Percentiles rank a stretch among this genome's conserved stretches.
phyloP scores from a whole-genome alignment of 163 green algal genomes.

The Prototheca wickerhamii region DNA sequence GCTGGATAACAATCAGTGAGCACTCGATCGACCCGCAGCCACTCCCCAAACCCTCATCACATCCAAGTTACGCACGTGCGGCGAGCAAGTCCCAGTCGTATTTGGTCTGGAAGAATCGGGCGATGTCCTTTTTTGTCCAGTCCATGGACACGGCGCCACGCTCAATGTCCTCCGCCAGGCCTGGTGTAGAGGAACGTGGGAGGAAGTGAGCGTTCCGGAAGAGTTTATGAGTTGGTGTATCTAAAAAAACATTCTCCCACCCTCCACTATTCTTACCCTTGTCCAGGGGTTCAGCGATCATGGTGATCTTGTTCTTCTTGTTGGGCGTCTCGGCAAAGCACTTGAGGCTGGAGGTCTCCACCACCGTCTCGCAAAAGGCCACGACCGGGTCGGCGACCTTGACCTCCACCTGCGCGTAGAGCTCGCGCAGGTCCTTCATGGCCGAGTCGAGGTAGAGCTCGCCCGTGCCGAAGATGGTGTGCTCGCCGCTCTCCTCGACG shows the following conservation, averaged over 20 bases:
- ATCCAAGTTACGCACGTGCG: conserved; percentile 30
- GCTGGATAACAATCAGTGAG: neutral
- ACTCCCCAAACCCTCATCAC: neutral
- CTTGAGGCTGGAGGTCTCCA: conserved; percentile 88
- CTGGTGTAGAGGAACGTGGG: conserved; percentile 9
- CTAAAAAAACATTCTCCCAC: neutral
- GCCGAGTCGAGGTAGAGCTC: conserved; percentile 96
- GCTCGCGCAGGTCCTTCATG: conserved; percentile 78
- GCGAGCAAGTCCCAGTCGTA: conserved; percentile 96
- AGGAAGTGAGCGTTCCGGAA: neutral
- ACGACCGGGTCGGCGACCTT: conserved; percentile 91
- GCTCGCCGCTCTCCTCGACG: conserved; percentile 95
- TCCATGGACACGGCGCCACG: conserved; percentile 46
- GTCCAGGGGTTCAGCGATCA: conserved; percentile 96
- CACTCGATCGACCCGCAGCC: neutral
- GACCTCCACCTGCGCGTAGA: conserved; percentile 84
- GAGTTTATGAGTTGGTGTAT: neutral
- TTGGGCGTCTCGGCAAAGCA: conserved; percentile 98
- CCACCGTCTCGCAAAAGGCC: conserved; percentile 93
- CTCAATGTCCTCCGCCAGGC: conserved; percentile 87
- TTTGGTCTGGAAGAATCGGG: conserved; percentile 66
- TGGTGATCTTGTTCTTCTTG: conserved; percentile 94
- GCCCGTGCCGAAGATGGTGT: conserved; percentile 92
- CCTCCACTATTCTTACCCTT: conserved; percentile 26
- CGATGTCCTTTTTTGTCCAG: conserved; percentile 58